Evolutionary conservation across 495 filamentous ascomycete species (phyloP).

Genomic region (Clavariopsis aquatica): DNA sequence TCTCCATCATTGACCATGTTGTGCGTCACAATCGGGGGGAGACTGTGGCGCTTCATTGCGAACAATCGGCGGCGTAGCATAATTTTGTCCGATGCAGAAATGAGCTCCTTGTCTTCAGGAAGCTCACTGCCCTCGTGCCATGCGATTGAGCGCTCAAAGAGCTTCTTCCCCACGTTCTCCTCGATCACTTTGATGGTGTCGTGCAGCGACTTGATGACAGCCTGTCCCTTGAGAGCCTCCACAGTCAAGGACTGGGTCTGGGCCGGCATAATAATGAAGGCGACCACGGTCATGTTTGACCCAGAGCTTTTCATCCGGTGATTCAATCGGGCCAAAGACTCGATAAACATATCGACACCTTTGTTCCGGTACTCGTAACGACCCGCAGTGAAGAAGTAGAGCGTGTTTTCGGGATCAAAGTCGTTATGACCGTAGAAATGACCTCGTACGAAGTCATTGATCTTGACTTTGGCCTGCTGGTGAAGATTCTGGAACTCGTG

Average conservation of each 20-base stretch:
- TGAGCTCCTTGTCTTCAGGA: constrained; percentile 93
- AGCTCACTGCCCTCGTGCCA: constrained; percentile 93
- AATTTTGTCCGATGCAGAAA: constrained; percentile 87
- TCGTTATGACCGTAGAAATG: constrained; percentile 99
- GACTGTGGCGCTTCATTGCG: constrained; percentile 86
- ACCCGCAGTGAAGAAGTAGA: constrained; percentile 97
- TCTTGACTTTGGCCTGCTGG: constrained; percentile 93
- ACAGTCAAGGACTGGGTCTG: constrained; percentile 96
- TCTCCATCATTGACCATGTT: constrained; percentile 96
- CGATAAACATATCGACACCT: constrained; percentile 99
- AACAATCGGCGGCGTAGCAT: constrained; percentile 89
- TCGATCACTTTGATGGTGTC: constrained; percentile 92
- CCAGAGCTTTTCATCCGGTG: constrained; percentile 81
- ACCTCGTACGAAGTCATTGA: constrained; percentile 95
- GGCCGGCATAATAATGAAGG: constrained; percentile 98
- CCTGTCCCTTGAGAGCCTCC: constrained; percentile 93
- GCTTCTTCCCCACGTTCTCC: constrained; percentile 82
- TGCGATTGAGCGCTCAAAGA: constrained; percentile 87
- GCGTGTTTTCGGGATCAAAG: constrained; percentile 91
- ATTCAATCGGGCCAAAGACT: constrained; percentile 90
- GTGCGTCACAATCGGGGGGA: constrained; percentile 98
- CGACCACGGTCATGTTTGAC: constrained; percentile 94
- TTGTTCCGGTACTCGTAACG: constrained; percentile 98
- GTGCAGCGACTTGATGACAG: constrained; percentile 90
- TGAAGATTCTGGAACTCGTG: constrained; percentile 99